phyloP scores from a whole-genome alignment of 1,284 basidiomycete species.

The Filobasidium uniguttulatum region DNA sequence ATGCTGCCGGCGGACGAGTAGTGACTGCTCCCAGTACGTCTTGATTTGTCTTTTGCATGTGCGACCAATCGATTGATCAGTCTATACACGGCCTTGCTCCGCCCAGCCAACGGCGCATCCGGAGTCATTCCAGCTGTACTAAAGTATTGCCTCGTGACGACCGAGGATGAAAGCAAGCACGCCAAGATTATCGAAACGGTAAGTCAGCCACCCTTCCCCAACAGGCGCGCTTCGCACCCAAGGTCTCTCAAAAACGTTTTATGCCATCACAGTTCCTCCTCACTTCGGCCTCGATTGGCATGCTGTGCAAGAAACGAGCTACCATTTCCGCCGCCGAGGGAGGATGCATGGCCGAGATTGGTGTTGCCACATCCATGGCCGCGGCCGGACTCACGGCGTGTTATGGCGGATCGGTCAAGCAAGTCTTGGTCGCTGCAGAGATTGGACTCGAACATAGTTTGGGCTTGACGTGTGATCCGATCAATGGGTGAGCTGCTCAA shows the following conservation, averaged over 20 bases:
- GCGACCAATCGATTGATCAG: background rate
- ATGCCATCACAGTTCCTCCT: constrained; percentile 8
- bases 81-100: background rate
- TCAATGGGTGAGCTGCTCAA: constrained; percentile 54
- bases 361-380: constrained; percentile 33
- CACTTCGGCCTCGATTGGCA: constrained; percentile 56
- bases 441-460: constrained; percentile 80
- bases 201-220: constrained; percentile 57
- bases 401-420: constrained; percentile 49
- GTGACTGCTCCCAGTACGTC: constrained; percentile 66
- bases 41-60: constrained; percentile 5
- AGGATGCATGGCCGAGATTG: constrained; percentile 43
- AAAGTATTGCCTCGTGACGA: constrained; percentile 24
- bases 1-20: constrained; percentile 77
- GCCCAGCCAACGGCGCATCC: constrained; percentile 37
- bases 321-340: constrained; percentile 94
- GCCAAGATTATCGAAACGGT: constrained; percentile 20
- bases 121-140: constrained; percentile 72
- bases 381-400: constrained; percentile 52
- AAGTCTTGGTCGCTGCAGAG: constrained; percentile 64
- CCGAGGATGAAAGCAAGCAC: constrained; percentile 4
- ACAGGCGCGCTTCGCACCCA: constrained; percentile 41
- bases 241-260: too few species aligned
- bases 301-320: constrained; percentile 94
- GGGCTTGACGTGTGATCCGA: constrained; percentile 81